Conservation (phyloP, 2,329 filamentous ascomycete species). For the Magnaporthiopsis incrustans region DNA sequence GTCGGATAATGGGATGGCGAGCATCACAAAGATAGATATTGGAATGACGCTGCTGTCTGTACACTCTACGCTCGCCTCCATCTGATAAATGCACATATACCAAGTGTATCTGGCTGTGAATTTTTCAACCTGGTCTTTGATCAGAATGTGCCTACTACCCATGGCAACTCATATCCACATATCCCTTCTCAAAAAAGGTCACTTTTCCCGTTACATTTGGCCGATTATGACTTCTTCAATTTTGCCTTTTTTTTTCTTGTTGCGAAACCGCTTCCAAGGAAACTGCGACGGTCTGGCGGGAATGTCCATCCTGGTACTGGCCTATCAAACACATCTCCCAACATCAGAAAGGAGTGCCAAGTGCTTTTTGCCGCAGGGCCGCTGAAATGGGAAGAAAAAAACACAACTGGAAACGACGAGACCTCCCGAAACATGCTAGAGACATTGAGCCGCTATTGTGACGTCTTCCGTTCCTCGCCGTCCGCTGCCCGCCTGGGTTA, state of each 20-base stretch:
- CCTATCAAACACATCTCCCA: neutral
- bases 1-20: neutral
- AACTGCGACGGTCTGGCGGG: neutral
- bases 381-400: conserved; percentile 6
- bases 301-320: neutral
- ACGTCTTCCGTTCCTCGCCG: neutral
- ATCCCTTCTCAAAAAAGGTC: neutral
- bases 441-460: neutral
- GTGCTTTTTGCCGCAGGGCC: neutral
- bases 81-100: neutral
- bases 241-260: neutral
- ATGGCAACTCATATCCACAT: neutral
- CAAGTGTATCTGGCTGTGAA: neutral
- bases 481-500: neutral
- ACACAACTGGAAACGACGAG: neutral
- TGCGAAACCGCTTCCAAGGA: neutral
- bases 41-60: neutral
- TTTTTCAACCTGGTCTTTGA: neutral
- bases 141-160: neutral
- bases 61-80: neutral
- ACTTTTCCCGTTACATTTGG: neutral
- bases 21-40: neutral
- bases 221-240: neutral
- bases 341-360: neutral
- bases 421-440: neutral